Conservation (phyloP, 192 early-diverging fungal species). For the Coemansia sp. region DNA sequence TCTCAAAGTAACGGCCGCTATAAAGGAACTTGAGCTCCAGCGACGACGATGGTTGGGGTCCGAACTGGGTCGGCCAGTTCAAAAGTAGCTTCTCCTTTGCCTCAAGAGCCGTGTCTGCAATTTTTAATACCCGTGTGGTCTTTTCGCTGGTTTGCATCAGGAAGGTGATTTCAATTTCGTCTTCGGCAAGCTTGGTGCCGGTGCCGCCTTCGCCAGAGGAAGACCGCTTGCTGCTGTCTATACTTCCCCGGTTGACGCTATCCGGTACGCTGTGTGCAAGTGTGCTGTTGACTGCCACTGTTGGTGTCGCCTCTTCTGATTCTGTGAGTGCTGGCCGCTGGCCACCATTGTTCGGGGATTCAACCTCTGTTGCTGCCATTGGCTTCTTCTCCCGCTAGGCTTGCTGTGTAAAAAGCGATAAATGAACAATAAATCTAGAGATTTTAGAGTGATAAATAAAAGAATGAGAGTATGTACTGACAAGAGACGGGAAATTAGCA, state of each 20-base stretch:
- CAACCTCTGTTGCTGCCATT: constrained; percentile 6
- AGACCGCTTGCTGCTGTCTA: constrained; percentile 14
- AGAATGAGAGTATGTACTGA: background rate
- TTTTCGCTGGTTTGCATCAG: constrained; percentile 37
- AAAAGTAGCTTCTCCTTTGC: constrained; percentile 38
- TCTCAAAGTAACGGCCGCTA: constrained; percentile 40
- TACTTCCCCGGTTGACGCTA: constrained; percentile 15
- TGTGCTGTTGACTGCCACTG: background rate
- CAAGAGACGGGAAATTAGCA: no score
- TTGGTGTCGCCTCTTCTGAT: background rate
- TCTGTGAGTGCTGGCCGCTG: background rate
- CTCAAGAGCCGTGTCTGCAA: constrained; percentile 29
- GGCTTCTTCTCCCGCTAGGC: background rate
- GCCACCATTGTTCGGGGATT: background rate
- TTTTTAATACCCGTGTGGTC: constrained; percentile 20
- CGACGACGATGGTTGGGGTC: constrained; percentile 23
- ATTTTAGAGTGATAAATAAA: background rate
- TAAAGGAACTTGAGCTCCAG: constrained; percentile 45
- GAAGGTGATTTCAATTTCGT: constrained; percentile 32
- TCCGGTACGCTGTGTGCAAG: background rate
- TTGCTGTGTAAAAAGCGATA: background rate
- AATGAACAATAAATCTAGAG: background rate
- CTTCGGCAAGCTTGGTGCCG: constrained; percentile 7
- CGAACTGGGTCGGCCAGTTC: constrained; percentile 44
- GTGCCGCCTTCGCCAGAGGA: background rate